Percentiles rank a stretch among this genome's conserved stretches.
phyloP scores from a whole-genome alignment of 306 rosid species.

The Vigna radiata region DNA sequence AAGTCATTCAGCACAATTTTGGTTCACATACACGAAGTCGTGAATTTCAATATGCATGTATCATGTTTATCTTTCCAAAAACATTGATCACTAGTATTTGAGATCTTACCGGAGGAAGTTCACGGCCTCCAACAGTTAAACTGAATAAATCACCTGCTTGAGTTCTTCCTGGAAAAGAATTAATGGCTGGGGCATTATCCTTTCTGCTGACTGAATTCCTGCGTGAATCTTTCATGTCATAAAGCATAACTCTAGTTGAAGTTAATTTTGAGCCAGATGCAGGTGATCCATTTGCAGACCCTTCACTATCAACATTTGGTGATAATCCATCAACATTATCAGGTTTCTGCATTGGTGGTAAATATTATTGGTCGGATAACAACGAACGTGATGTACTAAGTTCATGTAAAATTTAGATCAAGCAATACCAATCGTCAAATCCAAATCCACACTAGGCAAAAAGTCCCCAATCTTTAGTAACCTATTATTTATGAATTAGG shows the following conservation, averaged over 20 bases:
- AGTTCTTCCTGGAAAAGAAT: slow-evolving; percentile 69
- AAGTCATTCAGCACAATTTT: slow-evolving; percentile 37
- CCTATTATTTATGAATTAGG: slow-evolving; percentile 15
- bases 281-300: slow-evolving; percentile 71
- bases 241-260: slow-evolving; percentile 52
- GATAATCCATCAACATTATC: slow-evolving; percentile 63
- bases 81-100: slow-evolving; percentile 29
- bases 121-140: slow-evolving; percentile 58
- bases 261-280: slow-evolving; percentile 62
- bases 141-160: slow-evolving; percentile 91
- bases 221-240: slow-evolving; percentile 65
- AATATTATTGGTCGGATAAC: slow-evolving; percentile 23
- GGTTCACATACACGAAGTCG: slow-evolving; percentile 22
- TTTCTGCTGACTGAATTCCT: slow-evolving; percentile 71
- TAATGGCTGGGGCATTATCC: slow-evolving; percentile 62
- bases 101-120: slow-evolving; percentile 70
- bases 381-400: slow-evolving; percentile 24
- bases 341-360: slow-evolving; percentile 66
- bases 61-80: slow-evolving; percentile 22
- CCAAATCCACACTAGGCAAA: slow-evolving; percentile 24
- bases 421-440: not conserved
- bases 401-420: slow-evolving; percentile 22
- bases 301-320: slow-evolving; percentile 63
- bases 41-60: not conserved
- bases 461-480: slow-evolving; percentile 6